Base-by-base conservation (phyloP, 169 alveolate genomes). In the Plasmodium yoelii region DNA sequence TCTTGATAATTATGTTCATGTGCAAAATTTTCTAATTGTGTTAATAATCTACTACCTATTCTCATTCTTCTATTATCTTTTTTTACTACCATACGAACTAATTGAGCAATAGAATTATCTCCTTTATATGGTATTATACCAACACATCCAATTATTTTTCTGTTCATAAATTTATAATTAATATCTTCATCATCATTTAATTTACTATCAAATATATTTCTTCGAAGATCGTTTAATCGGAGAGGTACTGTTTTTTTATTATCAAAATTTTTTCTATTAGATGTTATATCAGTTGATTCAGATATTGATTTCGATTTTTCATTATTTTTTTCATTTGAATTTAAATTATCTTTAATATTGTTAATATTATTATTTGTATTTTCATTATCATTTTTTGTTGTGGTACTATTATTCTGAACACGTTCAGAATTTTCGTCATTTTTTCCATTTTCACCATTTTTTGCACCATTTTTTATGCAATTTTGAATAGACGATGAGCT, bases 71-170 rank as follows among this genome's bases (percentile, higher is more conserved):
- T 87, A 39, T 95, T 91, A 72, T 96, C 95, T 42, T 88, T 91
- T 68, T 94, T 94, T 4, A 96, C 98, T 18, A 96, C 98, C 69
- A 96, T 87, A 46, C 98, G 92, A 7, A 96, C 98, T 87, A 95
- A 87, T 53, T 95, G 97, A 3, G 95, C 98, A 49, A 94, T 92
- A 12, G 87, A 93, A 26, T 95, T 80, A 42, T 87, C 94, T 44
- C 93, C 95, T 77, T 96, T 94, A 69, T 91, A 95, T 6, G 96
- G 97, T 47, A 95, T 94, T 10, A 94, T 90, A 19, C 97, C 97
- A 13, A 95, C 94, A 67, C 97, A 95, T 18, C 97, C 97, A 9
- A 95, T 94, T 44, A 95, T 91, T 64, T 94, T 94, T 55, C 19
- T 80, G 24, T 44, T 80, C 61, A 80, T 4, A 18, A 49, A 65